A percentile compares a stretch with the other conserved stretches of the same genome.
These are phyloP conservation scores for Ambrosia hybrid DNA, from an alignment of 140 eudicot species.

Conservation along the genomic window DNA sequence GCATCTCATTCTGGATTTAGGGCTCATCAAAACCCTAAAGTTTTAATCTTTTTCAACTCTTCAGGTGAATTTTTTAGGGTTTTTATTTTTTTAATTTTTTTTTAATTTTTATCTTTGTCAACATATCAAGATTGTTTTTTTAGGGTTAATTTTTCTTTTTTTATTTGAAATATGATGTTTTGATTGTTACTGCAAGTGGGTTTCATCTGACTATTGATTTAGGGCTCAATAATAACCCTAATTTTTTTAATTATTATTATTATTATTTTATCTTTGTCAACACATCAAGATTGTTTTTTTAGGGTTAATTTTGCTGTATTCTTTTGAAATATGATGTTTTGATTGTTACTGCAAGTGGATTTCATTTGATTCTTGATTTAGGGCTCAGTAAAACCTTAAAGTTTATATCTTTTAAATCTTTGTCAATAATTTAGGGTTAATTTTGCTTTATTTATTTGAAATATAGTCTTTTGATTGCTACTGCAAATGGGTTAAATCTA, in stretches of 20 bases:
- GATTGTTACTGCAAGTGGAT: neutral
- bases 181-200: slow-evolving; percentile 4
- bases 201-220: neutral
- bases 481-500: slow-evolving; percentile 41
- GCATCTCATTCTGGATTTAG: slow-evolving; percentile 25
- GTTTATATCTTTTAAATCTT: neutral
- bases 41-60: slow-evolving; percentile 39
- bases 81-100: neutral
- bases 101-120: neutral
- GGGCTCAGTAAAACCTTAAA: neutral
- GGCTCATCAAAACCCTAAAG: slow-evolving; percentile 20
- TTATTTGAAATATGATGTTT: neutral
- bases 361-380: neutral
- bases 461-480: neutral
- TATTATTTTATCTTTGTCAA: neutral
- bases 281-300: slow-evolving; percentile 36
- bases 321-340: neutral
- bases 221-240: neutral
- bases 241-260: too few species aligned
- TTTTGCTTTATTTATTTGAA: neutral
- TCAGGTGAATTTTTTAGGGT: neutral
- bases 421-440: neutral
- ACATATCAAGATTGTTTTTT: slow-evolving; percentile 37
- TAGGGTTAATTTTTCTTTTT: neutral
- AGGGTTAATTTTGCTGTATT: neutral